Evolutionary conservation across 768 basidiomycete genomes (phyloP), one percentile per base, ranked within the genome.

Genomic region (Naematelia aurantialba): DNA sequence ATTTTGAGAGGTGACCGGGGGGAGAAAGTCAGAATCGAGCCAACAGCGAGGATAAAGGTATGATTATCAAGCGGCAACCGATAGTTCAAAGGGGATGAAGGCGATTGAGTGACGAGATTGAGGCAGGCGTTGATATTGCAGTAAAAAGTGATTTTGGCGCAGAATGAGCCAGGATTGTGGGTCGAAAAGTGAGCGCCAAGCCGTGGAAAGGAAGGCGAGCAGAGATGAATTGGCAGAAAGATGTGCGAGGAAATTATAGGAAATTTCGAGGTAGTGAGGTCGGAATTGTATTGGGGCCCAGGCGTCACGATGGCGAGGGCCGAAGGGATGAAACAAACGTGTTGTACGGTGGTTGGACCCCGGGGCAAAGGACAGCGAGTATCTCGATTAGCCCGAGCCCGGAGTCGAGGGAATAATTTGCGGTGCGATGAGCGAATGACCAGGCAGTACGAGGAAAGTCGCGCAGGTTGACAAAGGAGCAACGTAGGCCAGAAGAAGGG

Each of bases 401-500:
- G n/a, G n/a, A n/a, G n/a, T n/a, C n/a, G n/a, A n/a, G n/a, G n/a
- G n/a, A n/a, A n/a, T n/a, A n/a, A n/a, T n/a, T n/a, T n/a, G n/a
- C n/a, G n/a, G n/a, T n/a, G n/a, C n/a, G n/a, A n/a, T n/a, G n/a
- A n/a, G n/a, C n/a, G n/a, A n/a, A n/a, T n/a, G n/a, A n/a, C n/a
- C n/a, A n/a, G n/a, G n/a, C n/a, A n/a, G n/a, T n/a, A n/a, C n/a
- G n/a, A n/a, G n/a, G n/a, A n/a, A n/a, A n/a, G n/a, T n/a, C n/a
- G n/a, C n/a, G n/a, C n/a, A n/a, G n/a, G n/a, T 22, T 17, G 26
- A 53, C 30, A 24, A 24, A 31, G 54, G 56, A 46, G 30, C 59
- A 50, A 55, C 52, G 51, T 19, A 29, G 45, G 25, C 31, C 34
- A 44, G 17, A 39, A 8, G 34, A 39, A 39, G 8, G 34, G 34